A percentile compares a stretch with the other conserved stretches of the same genome.
Conservation (phyloP, 257 asterid genomes). For the Ligustrum vulgare region DNA sequence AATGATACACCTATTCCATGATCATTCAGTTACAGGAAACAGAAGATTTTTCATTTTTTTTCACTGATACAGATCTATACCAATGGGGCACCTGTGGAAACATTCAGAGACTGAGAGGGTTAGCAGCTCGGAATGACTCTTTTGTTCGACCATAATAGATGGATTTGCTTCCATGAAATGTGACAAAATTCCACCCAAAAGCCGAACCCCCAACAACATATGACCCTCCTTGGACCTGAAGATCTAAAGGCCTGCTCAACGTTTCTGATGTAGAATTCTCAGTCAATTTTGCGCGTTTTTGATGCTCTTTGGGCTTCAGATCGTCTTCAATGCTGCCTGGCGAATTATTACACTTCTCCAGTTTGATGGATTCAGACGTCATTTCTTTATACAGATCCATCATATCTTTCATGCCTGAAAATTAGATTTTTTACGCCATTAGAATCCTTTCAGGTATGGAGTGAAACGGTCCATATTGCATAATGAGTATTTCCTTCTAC, state of each 20-base stretch:
- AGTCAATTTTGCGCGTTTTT: slow-evolving; percentile 32
- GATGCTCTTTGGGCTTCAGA: slow-evolving; percentile 32
- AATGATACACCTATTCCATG: too few species aligned
- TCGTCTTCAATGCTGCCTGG: slow-evolving; percentile 28
- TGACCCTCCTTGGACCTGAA: slow-evolving; percentile 43
- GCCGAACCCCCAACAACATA: slow-evolving; percentile 77
- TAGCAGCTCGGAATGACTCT: slow-evolving; percentile 57
- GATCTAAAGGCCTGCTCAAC: slow-evolving; percentile 22
- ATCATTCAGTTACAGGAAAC: background rate
- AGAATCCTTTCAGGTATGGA: background rate
- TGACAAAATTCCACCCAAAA: slow-evolving; percentile 82
- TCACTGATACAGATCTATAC: background rate
- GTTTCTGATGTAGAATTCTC: slow-evolving; percentile 28
- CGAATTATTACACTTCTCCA: slow-evolving; percentile 39
- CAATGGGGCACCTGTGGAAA: background rate
- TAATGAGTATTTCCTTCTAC: too few species aligned
- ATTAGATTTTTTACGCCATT: background rate
- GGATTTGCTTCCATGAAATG: slow-evolving; percentile 39
- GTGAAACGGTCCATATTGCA: background rate
- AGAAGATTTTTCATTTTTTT: background rate
- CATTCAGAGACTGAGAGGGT: slow-evolving; percentile 37
- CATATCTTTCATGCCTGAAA: slow-evolving; percentile 68
- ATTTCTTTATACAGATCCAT: slow-evolving; percentile 64
- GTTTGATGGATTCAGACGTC: slow-evolving; percentile 35
- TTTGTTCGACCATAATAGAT: slow-evolving; percentile 64